Base-by-base conservation (phyloP, 2,329 filamentous ascomycete genomes). In the Cucurbitaria berberidis region DNA sequence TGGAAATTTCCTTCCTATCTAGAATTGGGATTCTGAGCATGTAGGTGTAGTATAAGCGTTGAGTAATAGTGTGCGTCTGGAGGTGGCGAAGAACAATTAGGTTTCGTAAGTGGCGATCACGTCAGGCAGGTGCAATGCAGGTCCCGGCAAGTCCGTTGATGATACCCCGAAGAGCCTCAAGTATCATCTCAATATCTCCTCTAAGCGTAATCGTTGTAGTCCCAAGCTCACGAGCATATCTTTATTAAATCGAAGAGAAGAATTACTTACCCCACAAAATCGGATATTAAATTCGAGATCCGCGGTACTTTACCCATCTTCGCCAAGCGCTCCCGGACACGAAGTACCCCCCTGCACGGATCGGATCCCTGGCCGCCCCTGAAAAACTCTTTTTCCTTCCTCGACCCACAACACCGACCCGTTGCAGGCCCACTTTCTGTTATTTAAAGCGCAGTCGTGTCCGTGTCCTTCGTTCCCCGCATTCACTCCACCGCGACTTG, bases 321-420 rank as follows among this genome's bases (percentile, higher is more conserved):
- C 15, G 48, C 43, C 55, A 54, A 51, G 41, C 30, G 32, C 21
- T 24, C 22, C 24, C 49, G 21, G 30, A 45, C 32, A 30, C 19
- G 10, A n/a, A 45, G 21, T n/a, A n/a, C n/a, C n/a, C n/a, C 51
- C 53, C 45, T 52, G 55, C 58, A 60, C 51, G 51, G 55, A 57
- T 51, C 57, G 35, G 55, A 57, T 51, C 57, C 30, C 57, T 59
- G 50, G 59, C 57, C 55, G 60, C 60, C 59, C 59, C 50, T 50
- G 42, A 53, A 53, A 39, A 43, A 49, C 49, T 45, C 34, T 55
- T 53, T 44, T 21, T 35, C 30, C 32, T 40, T 34, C 52, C 39
- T 38, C 41, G 40, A 44, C 42, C n/a, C 24, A 30, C 15, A 51
- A 51, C 51, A 50, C 55, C 51, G 46, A 27, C 15, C 38, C 29